Base-by-base conservation (phyloP, 73 alveolate genomes). In the Paramecium sonneborni region DNA sequence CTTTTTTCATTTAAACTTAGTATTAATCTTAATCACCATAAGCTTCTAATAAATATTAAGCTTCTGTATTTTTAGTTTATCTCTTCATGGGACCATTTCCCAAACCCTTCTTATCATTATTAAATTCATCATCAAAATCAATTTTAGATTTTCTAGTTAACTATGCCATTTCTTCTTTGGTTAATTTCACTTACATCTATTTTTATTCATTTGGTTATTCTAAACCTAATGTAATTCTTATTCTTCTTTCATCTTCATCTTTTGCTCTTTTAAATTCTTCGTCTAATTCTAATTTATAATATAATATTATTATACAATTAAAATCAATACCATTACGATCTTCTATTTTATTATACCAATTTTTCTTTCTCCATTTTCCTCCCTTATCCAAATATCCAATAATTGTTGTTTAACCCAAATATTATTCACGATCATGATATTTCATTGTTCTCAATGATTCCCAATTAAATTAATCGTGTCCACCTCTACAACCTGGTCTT, bases 401-500 rank as follows among this genome's bases (percentile, higher is more conserved):
- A 62, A 94, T 95, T 28, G 96, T 98, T 15, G 99, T 96, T 58
- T 96, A 92, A 0, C 99, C 99, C 57, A 98, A 94, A 93, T 98
- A 98, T 46, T 97, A 85, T 91, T 98, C 99, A 44, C 99, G 93
- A 56, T 98, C 99, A 76, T 96, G 98, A 76, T 97, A 97, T 34
- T 97, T 74, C 97, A 97, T 92, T 39, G 96, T 92, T 39, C 99
- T 91, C 8, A 98, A 97, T 76, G 97, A 99, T 58, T 98, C 99
- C 99, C 99, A 98, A 76, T 98, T 96, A 93, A 98, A 98, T 88
- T 95, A 93, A 86, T 97, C 98, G 79, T 98, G 94, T 38, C 99
- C 99, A 26, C 99, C 99, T 94, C 99, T 92, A 93, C 96, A 96
- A 70, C 99, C 99, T 18, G 96, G 99, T 90, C 99, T 85, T 20